Conservation (phyloP, 192 early-diverging fungal genomes). For the Coemansia sp. region DNA sequence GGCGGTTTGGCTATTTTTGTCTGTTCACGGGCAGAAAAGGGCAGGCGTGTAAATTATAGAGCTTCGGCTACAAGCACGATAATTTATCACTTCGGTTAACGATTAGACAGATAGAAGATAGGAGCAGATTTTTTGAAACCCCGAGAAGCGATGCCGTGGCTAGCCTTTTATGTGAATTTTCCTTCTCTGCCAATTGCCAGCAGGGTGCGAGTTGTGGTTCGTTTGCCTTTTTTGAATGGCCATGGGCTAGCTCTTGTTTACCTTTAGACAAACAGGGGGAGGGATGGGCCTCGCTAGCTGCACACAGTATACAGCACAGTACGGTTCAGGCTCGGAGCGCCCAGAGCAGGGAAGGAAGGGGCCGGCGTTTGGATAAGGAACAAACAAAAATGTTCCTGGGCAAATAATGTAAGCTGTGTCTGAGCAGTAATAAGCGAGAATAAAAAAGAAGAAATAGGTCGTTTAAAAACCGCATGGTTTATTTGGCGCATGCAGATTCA, state of each 20-base stretch:
- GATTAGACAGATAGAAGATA: too few species aligned
- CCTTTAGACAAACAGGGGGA: neutral
- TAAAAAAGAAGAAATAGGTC: neutral
- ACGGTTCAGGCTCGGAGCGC: neutral
- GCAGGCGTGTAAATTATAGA: too few species aligned
- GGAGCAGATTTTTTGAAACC: too few species aligned
- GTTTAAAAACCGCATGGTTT: neutral
- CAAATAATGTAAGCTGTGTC: neutral
- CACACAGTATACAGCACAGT: neutral
- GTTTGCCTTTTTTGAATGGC: neutral
- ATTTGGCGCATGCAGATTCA: neutral
- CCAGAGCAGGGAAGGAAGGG: conserved; percentile 14
- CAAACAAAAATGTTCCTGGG: neutral
- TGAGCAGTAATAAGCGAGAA: neutral
- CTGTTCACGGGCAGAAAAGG: too few species aligned
- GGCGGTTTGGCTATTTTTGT: too few species aligned
- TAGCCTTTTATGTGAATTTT: neutral
- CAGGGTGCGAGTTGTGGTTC: neutral
- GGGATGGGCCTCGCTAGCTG: neutral
- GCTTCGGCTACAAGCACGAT: too few species aligned
- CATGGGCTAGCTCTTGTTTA: too few species aligned
- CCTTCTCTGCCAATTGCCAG: neutral
- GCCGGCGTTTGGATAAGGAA: neutral
- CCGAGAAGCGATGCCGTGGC: neutral
- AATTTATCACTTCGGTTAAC: too few species aligned